Evolutionary conservation across 164 flowering plant genomes (phyloP), one percentile per base, ranked within the genome.

Genomic region (Magnolia officinalis): DNA sequence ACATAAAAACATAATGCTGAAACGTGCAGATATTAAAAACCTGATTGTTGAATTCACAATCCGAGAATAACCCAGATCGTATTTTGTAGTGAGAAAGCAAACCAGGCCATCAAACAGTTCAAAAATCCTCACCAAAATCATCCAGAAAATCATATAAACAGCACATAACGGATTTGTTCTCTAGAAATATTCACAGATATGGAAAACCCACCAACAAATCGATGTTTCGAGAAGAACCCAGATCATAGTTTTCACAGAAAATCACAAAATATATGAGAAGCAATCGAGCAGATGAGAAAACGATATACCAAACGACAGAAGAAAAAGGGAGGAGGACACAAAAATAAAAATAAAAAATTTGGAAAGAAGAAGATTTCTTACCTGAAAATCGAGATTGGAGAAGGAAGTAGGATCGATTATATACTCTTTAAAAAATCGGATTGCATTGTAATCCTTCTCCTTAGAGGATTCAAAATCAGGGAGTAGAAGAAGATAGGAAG

Each of bases 151-250:
- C 70, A 67, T 29, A 29, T 14, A 26, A 67, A 67, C 19, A 68
- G 29, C 61, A 55, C 16, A 11, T 3, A 11, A 11, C 13, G 61
- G 18, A 55, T 16, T 55, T 16, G 13, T 3, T 11, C 76, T 16
- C 3, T 70, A 6, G 20, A 67, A 52, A 51, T 51, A 75, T 29
- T 19, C 21, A 31, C 63, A 51, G 19, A 67, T 74, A 10, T 13
- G 10, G 24, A 59, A 71, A 61, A 71, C 71, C 77, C 75, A 67
- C 19, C 14, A 70, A 75, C 18, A n/a, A 37, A 75, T 71, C 72
- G 16, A 49, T 20, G 68, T 64, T 72, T 26, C 50, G 11, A 37
- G 61, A 37, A 51, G n/a, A 55, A 65, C 75, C 78, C 72, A 79
- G 67, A 16, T 65, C 1, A 37, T 58, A 63, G 58, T 74, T 63